A percentile compares a stretch with the other conserved stretches of the same genome.
Conservation (phyloP, 1,139 yeast genomes). For the Scheffersomyces parashehatae region DNA sequence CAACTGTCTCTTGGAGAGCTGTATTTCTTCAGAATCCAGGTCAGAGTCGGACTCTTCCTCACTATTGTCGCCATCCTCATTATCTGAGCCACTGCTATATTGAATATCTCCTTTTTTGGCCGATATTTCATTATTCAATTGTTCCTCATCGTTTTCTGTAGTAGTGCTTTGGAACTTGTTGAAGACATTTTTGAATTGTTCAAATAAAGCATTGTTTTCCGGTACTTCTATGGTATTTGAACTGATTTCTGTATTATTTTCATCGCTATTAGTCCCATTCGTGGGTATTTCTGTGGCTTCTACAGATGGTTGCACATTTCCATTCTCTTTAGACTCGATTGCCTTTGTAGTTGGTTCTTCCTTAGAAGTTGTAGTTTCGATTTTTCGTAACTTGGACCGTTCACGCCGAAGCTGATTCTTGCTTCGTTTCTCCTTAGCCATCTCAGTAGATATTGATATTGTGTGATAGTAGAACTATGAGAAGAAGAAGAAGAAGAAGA, state of each 20-base stretch:
- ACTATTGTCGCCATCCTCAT: conserved; percentile 8
- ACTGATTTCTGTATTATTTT: no score
- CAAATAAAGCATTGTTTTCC: conserved; percentile 31
- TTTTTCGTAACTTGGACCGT: conserved; percentile 52
- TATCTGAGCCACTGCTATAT: conserved; percentile 9
- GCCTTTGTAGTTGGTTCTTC: no score
- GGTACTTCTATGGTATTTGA: conserved; percentile 2
- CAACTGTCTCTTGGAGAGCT: conserved; percentile 43
- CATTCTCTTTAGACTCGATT: no score
- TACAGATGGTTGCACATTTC: no score
- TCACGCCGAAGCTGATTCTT: conserved; percentile 69
- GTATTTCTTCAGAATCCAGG: conserved; percentile 3
- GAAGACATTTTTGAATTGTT: conserved; percentile 44
- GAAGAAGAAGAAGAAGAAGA: no score
- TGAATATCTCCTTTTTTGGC: not conserved
- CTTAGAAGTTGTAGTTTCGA: conserved; percentile 9
- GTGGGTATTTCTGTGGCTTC: no score
- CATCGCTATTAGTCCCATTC: no score
- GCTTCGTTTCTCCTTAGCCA: conserved; percentile 36
- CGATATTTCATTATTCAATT: not conserved
- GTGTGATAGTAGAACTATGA: no score
- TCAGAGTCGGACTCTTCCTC: conserved; percentile 10
- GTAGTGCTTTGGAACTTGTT: conserved; percentile 35
- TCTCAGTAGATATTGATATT: conserved; percentile 2
- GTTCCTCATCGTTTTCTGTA: conserved; percentile 25